Percentiles rank a stretch among this genome's conserved stretches.
Evolutionary conservation across 2,329 filamentous ascomycete species (phyloP).

Genomic region (Lasiodiplodia hormozganensis): DNA sequence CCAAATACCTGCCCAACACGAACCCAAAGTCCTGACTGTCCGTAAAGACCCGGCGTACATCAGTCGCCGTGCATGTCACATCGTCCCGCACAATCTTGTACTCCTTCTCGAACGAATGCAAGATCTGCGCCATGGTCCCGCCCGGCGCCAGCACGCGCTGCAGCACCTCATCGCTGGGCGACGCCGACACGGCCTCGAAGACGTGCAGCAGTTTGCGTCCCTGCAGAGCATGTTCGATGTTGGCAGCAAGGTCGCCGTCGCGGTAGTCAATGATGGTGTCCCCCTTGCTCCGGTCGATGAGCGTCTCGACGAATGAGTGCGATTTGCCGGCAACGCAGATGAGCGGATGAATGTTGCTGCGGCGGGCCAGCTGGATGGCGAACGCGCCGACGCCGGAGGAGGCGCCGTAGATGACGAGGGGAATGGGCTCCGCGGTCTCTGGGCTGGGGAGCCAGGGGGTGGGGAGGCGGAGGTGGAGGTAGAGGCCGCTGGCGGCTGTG

Average conservation of each 20-base stretch:
- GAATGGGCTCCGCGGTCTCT: conserved; percentile 31
- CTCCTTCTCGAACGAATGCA: background rate
- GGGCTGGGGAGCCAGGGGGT: conserved; percentile 46
- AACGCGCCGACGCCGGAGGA: conserved; percentile 50
- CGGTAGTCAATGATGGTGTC: conserved; percentile 61
- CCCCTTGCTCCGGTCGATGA: conserved; percentile 49
- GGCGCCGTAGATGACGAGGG: conserved; percentile 51
- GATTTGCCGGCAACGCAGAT: conserved; percentile 50
- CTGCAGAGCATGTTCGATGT: background rate
- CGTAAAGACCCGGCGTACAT: background rate
- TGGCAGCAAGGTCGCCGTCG: conserved; percentile 49
- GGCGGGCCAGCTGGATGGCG: conserved; percentile 47
- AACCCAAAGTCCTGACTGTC: background rate
- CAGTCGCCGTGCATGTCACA: background rate
- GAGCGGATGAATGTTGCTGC: conserved; percentile 50
- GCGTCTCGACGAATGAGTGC: conserved; percentile 41
- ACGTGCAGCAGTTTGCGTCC: conserved; percentile 33
- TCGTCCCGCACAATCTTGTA: background rate
- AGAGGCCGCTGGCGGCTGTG: conserved; percentile 54
- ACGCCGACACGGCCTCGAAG: background rate
- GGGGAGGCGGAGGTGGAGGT: conserved; percentile 49
- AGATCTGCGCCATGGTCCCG: background rate
- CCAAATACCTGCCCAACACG: background rate
- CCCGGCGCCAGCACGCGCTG: background rate
- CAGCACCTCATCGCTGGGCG: background rate